Evolutionary conservation across 768 basidiomycete species (phyloP).

Genomic region (Chalciporus sphaerocephalus): DNA sequence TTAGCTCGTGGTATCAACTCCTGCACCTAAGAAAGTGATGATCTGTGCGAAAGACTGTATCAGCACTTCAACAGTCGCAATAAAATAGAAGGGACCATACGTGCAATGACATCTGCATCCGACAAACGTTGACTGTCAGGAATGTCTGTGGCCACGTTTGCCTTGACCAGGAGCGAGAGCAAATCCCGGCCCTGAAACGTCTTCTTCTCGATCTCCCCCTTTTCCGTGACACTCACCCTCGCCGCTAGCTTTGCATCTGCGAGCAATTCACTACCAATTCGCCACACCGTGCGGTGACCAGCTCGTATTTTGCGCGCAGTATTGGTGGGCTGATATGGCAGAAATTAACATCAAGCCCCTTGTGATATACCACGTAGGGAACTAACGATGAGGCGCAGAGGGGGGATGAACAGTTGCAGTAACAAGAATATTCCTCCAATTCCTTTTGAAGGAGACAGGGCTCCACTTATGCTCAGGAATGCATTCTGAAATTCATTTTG

Average conservation of each 20-base stretch:
- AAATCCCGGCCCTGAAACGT: slow-evolving; percentile 45
- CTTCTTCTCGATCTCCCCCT: slow-evolving; percentile 32
- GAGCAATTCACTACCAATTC: slow-evolving; percentile 49
- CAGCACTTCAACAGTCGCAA: too few species aligned
- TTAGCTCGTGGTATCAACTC: slow-evolving; percentile 55
- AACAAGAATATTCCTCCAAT: slow-evolving; percentile 28
- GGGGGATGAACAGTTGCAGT: slow-evolving; percentile 34
- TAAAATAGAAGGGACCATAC: slow-evolving; percentile 30
- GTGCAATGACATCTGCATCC: slow-evolving; percentile 58
- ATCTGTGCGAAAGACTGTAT: slow-evolving; percentile 39
- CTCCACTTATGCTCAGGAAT: slow-evolving; percentile 29
- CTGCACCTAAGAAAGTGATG: slow-evolving; percentile 57
- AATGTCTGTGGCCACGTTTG: slow-evolving; percentile 61
- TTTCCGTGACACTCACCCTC: slow-evolving; percentile 16
- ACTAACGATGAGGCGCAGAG: slow-evolving; percentile 38
- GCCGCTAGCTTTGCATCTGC: slow-evolving; percentile 45
- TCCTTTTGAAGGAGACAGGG: neutral
- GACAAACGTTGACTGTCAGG: slow-evolving; percentile 51
- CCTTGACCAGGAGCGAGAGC: slow-evolving; percentile 53
- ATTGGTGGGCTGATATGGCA: slow-evolving; percentile 18
- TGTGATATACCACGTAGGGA: too few species aligned
- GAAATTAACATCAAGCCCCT: neutral
- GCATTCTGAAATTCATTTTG: slow-evolving; percentile 32
- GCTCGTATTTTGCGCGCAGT: slow-evolving; percentile 13
- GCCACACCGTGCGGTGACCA: slow-evolving; percentile 41